Conservation (phyloP, 2,329 filamentous ascomycete genomes). For the Pseudogymnoascus sp. region DNA sequence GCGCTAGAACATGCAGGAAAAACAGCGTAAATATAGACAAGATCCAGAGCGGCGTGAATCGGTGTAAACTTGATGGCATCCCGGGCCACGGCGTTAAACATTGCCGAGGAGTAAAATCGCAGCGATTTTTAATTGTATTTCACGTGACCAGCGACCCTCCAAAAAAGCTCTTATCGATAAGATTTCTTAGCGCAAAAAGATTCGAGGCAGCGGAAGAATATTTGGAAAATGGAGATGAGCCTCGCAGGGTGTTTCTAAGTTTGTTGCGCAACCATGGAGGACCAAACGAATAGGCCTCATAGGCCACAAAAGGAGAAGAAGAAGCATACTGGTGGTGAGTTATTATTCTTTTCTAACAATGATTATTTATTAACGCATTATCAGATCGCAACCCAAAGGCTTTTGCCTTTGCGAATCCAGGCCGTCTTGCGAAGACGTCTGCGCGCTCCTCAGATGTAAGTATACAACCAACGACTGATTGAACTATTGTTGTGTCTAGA, state of each 20-base stretch:
- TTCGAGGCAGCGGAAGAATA: constrained; percentile 5
- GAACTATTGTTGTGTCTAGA: constrained; percentile 12
- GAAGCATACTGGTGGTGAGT: constrained; percentile 55
- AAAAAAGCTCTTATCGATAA: constrained; percentile 9
- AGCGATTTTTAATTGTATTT: not conserved
- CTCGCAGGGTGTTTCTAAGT: constrained; percentile 6
- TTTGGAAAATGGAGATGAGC: constrained; percentile 9
- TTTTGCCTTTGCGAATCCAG: constrained; percentile 31
- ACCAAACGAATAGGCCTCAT: constrained; percentile 80
- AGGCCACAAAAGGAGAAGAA: constrained; percentile 86
- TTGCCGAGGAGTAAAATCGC: constrained; percentile 1
- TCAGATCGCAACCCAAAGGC: constrained; percentile 31
- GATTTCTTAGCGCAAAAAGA: constrained; percentile 8
- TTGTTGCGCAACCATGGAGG: constrained; percentile 53
- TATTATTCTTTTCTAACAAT: not conserved
- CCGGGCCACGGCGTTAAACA: not conserved
- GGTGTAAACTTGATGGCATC: not conserved
- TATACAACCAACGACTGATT: constrained; percentile 10
- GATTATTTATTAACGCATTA: constrained; percentile 12
- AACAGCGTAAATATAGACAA: not conserved
- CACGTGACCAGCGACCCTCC: not conserved
- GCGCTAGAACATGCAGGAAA: not conserved
- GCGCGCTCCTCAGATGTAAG: constrained; percentile 48
- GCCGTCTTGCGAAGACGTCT: constrained; percentile 32
- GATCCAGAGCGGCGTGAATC: not conserved